Base-by-base conservation (phyloP, 2,329 filamentous ascomycete genomes). In the Fusarium sp. region DNA sequence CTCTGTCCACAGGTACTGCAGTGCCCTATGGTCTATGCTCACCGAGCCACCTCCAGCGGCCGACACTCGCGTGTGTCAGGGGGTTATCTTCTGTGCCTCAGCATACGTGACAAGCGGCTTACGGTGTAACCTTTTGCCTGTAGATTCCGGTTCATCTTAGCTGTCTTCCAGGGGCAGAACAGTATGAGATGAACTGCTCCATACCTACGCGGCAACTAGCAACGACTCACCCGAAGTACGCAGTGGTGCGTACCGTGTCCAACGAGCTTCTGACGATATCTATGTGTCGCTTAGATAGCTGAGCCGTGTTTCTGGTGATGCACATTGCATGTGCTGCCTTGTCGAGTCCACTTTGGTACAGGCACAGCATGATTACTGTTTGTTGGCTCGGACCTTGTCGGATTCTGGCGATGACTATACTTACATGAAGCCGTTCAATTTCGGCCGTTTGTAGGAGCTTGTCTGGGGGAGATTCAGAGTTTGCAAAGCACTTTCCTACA, bases 71-170 rank as follows among this genome's bases (percentile, higher is more conserved):
- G 66, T 62, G 53, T 56, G 56, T 58, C 43, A 63, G 62, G 57
- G 52, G 52, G 49, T 43, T 22, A 17, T 22, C 35, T 45, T 51
- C 47, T 49, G 46, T 32, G 28, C 22, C 39, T 37, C 33, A 40
- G 47, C 28, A 33, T 62, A 35, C 54, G 47, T 56, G 30, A 39
- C 46, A 56, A 43, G 56, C 46, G 40, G 60, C 61, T 62, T 56
- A 53, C 55, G 59, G 56, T 58, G 61, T 59, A 44, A 61, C 52
- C 46, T 37, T 58, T 63, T 64, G 62, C 39, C 51, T 54, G 55
- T 44, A 47, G 62, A 55, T 59, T 56, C 65, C 50, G 71, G 62
- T 61, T 69, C 65, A 65, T 66, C 68, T 68, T 62, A 33, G 49
- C 51, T 49, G 41, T n/a, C 13, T 14, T 35, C 51, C 30, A 54